These are phyloP conservation scores for Juncus effusus DNA, from an alignment of 176 grass and related monocot species.

Conservation along the genomic window DNA sequence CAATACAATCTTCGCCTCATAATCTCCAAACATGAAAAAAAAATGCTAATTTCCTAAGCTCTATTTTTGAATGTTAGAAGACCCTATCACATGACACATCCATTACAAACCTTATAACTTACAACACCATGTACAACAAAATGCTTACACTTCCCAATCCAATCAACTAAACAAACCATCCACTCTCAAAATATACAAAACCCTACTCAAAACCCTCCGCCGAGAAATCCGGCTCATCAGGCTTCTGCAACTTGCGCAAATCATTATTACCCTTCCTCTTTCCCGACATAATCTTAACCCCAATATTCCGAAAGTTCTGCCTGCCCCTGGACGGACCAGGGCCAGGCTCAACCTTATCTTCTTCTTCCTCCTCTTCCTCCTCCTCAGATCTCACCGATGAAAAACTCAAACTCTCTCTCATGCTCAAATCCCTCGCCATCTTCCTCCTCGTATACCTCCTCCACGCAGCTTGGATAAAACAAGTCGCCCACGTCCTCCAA, in stretches of 20 bases:
- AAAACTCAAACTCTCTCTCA: constrained; percentile 67
- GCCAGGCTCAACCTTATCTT: constrained; percentile 13
- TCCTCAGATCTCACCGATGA: constrained; percentile 51
- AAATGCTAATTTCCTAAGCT: no score
- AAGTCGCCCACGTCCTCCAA: constrained; percentile 83
- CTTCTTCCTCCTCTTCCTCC: constrained; percentile 30
- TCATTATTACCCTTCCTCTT: constrained; percentile 66
- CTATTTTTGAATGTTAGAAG: no score
- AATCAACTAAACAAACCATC: not conserved
- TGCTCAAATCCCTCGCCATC: constrained; percentile 61
- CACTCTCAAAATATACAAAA: constrained; percentile 13
- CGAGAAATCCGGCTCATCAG: constrained; percentile 89
- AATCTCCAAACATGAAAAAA: no score
- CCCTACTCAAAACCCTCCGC: constrained; percentile 55
- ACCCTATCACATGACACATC: no score
- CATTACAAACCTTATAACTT: no score
- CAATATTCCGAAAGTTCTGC: constrained; percentile 36
- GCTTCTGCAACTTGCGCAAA: constrained; percentile 65
- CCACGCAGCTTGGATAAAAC: constrained; percentile 95
- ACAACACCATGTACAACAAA: no score
- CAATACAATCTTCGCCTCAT: no score
- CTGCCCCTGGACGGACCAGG: not conserved
- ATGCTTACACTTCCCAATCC: no score
- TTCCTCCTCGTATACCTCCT: constrained; percentile 67
- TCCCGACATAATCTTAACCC: constrained; percentile 53